Evolutionary conservation across 73 alveolate genomes (phyloP), one percentile per base, ranked within the genome.

Genomic region (Blepharisma japonicum): DNA sequence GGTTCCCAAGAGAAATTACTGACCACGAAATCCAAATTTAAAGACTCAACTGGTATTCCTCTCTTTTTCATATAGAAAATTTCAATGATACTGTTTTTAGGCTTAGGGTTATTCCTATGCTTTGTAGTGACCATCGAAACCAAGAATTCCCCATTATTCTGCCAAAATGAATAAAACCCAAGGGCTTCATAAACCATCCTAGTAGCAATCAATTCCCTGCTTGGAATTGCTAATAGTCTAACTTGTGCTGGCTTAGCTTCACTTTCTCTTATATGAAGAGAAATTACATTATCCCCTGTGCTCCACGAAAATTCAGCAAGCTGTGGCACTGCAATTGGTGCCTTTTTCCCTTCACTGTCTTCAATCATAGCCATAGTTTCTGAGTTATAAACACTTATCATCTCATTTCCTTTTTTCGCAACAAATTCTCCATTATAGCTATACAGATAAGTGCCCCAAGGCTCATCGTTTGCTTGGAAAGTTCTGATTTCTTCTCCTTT

Each of bases 231-330:
- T 9, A 45, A 14, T 9, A 70, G 11, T 70, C 27, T 70, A 1
- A 70, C 27, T 45, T 18, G 11, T 18, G 80, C 56, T 14, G 68
- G 66, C 5, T 45, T 70, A 25, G 23, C n/a, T 9, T 18, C 27
- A 18, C 27, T 47, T 70, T 47, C 80, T 70, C 80, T 61, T 8
- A 61, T 61, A 70, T 45, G 61, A 47, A 11, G 27, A 25, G 80
- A 72, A 39, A 70, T 45, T 11, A 45, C 4, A 45, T 70, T 45
- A 23, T 18, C 25, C 71, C 42, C 42, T 2, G 80, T 48, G 46
- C 68, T 45, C 80, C 80, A 70, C 5, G 80, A 70, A 45, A 70
- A 70, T 8, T 70, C 68, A 8, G 56, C 21, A 8, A 70, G 42
- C 14, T n/a, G 14, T 5, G 11, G 55, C 2, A 70, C 5, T 70